Conservation (phyloP, 441 rosid genomes). For the Populus trichocarpa region DNA sequence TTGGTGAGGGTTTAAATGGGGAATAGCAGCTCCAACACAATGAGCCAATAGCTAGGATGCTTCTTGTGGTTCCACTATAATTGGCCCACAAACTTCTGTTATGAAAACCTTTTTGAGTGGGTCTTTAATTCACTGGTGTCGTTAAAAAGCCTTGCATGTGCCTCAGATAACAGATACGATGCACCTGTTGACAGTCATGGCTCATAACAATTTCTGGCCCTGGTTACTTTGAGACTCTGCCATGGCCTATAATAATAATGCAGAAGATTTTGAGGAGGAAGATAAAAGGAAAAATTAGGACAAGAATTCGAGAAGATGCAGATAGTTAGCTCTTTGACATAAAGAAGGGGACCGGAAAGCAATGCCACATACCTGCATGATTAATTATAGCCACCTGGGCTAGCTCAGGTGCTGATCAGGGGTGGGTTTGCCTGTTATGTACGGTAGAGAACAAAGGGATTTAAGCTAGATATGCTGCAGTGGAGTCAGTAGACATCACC, state of each 20-base stretch:
- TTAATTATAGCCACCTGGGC: neutral
- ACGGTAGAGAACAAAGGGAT: neutral
- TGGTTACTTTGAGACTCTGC: neutral
- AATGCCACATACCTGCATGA: neutral
- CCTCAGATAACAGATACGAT: neutral
- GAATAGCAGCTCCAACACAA: neutral
- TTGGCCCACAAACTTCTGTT: constrained; percentile 13
- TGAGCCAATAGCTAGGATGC: constrained; percentile 11
- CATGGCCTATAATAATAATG: constrained; percentile 18
- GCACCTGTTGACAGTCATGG: constrained; percentile 10
- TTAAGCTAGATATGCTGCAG: neutral
- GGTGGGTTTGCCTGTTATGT: neutral
- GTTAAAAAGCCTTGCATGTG: constrained; percentile 19
- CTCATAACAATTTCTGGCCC: constrained; percentile 17
- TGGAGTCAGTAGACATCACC: neutral
- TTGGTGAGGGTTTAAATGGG: neutral
- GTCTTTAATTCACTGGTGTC: constrained; percentile 3
- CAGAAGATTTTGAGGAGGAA: constrained; percentile 8
- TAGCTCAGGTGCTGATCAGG: neutral
- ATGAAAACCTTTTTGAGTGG: constrained; percentile 14
- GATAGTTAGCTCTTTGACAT: constrained; percentile 7
- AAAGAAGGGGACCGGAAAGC: neutral
- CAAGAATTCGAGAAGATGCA: constrained; percentile 10
- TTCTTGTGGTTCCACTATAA: neutral
- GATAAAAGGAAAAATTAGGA: neutral